Conservation (phyloP, 1,139 yeast species). For the Sugiyamaella novakii region DNA sequence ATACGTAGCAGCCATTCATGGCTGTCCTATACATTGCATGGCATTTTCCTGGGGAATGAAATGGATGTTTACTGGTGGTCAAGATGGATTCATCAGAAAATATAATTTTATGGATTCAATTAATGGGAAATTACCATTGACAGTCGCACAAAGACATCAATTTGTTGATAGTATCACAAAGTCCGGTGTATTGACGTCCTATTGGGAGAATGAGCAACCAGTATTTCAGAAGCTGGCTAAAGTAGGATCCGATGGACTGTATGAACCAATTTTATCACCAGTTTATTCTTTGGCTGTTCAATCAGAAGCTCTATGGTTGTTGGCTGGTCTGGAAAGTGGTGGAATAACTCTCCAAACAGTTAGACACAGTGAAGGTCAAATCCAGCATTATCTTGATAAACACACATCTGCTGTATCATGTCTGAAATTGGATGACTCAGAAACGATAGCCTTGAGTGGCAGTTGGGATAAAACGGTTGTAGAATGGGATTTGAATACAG, state of each 20-base stretch:
- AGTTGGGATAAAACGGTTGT: constrained; percentile 77
- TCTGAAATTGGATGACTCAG: constrained; percentile 61
- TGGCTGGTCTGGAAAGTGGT: constrained; percentile 81
- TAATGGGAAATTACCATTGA: constrained; percentile 86
- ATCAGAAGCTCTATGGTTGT: constrained; percentile 77
- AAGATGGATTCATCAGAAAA: constrained; percentile 89
- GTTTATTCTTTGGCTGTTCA: constrained; percentile 87
- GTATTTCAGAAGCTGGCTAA: constrained; percentile 48
- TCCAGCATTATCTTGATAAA: constrained; percentile 71
- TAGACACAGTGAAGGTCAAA: constrained; percentile 79
- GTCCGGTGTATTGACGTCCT: constrained; percentile 79
- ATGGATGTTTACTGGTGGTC: constrained; percentile 94
- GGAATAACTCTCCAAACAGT: constrained; percentile 85
- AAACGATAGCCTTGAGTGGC: constrained; percentile 71
- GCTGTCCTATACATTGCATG: constrained; percentile 61
- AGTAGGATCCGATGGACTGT: constrained; percentile 46
- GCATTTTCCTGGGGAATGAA: constrained; percentile 81
- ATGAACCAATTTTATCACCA: constrained; percentile 59
- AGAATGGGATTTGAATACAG: constrained; percentile 86
- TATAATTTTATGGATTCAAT: constrained; percentile 84
- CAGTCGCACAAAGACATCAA: constrained; percentile 89
- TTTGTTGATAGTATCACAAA: constrained; percentile 79
- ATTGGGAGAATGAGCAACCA: constrained; percentile 97
- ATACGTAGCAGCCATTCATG: constrained; percentile 47
- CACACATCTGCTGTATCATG: constrained; percentile 80